Evolutionary conservation across 2,329 filamentous ascomycete genomes (phyloP).

Genomic region (Ascochyta lentis): DNA sequence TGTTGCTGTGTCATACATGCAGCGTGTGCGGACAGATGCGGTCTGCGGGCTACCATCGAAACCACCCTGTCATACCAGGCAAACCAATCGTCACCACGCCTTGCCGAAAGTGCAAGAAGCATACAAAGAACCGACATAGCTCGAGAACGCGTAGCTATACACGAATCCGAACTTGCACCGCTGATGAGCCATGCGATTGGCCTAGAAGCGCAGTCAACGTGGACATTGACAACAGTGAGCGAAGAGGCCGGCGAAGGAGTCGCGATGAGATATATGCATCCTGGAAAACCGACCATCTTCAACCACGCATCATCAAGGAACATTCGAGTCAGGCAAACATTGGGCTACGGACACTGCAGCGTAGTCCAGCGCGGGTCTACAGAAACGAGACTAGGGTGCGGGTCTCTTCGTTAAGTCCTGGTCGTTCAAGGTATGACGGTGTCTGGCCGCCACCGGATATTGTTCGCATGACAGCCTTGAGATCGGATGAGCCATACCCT

Average conservation of each 20-base stretch:
- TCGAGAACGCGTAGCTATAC: slow-evolving; percentile 27
- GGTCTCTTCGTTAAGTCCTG: slow-evolving; percentile 31
- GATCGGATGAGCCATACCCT: slow-evolving; percentile 1
- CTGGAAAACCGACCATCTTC: slow-evolving; percentile 25
- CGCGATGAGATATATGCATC: slow-evolving; percentile 29
- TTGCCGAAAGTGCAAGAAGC: slow-evolving; percentile 44
- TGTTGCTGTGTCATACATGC: slow-evolving; percentile 45
- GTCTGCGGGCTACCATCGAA: slow-evolving; percentile 44
- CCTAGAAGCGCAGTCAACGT: slow-evolving; percentile 28
- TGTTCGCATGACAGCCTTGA: slow-evolving; percentile 14
- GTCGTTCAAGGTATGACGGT: slow-evolving; percentile 25
- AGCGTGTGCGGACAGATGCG: slow-evolving; percentile 43
- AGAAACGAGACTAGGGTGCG: slow-evolving; percentile 22
- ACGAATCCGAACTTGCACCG: slow-evolving; percentile 28
- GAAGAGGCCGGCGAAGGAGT: slow-evolving; percentile 32
- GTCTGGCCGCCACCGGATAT: slow-evolving; percentile 30
- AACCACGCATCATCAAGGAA: slow-evolving; percentile 23
- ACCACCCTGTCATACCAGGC: slow-evolving; percentile 45
- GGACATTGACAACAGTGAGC: slow-evolving; percentile 24
- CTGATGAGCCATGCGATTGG: slow-evolving; percentile 38
- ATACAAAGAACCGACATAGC: slow-evolving; percentile 19
- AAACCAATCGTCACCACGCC: slow-evolving; percentile 30
- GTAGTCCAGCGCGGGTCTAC: slow-evolving; percentile 16
- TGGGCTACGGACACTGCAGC: slow-evolving; percentile 34
- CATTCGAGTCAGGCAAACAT: slow-evolving; percentile 30